phyloP scores from a whole-genome alignment of 1,284 basidiomycete species.

The Sanghuangporus weigelae region DNA sequence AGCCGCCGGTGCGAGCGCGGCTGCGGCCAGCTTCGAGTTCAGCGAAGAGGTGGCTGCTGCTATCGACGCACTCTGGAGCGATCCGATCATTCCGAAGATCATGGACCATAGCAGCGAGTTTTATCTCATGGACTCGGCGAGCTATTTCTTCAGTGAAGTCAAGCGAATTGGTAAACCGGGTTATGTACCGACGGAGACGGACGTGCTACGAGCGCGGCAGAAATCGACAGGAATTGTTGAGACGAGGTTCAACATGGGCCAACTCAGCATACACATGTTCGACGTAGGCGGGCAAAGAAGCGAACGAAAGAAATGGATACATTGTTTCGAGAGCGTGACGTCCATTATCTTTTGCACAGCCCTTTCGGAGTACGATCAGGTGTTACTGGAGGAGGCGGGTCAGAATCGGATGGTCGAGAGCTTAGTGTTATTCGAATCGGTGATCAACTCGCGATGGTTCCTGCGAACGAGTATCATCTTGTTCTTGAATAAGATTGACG shows the following conservation, averaged over 20 bases:
- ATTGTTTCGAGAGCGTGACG: constrained; percentile 59
- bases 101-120: constrained; percentile 89
- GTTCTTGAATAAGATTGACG: constrained; percentile 94
- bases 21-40: constrained; percentile 28
- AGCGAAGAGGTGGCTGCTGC: constrained; percentile 67
- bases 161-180: constrained; percentile 73
- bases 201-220: constrained; percentile 84
- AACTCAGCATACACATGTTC: constrained; percentile 33
- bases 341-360: constrained; percentile 49
- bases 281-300: constrained; percentile 57
- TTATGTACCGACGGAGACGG: constrained; percentile 85
- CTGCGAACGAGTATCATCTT: constrained; percentile 88
- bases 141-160: constrained; percentile 91
- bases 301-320: constrained; percentile 58
- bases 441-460: constrained; percentile 99
- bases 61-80: constrained; percentile 84
- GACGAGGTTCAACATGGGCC: constrained; percentile 69
- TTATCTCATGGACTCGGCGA: constrained; percentile 95
- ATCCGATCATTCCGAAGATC: constrained; percentile 81
- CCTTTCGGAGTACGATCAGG: constrained; percentile 59
- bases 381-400: constrained; percentile 18
- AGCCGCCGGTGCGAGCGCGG: constrained; percentile 19
- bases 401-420: constrained; percentile 97
- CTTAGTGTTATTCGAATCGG: constrained; percentile 88
- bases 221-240: constrained; percentile 95